phyloP scores from a whole-genome alignment of 495 filamentous ascomycete species.

The Alectoria sarmentosa region DNA sequence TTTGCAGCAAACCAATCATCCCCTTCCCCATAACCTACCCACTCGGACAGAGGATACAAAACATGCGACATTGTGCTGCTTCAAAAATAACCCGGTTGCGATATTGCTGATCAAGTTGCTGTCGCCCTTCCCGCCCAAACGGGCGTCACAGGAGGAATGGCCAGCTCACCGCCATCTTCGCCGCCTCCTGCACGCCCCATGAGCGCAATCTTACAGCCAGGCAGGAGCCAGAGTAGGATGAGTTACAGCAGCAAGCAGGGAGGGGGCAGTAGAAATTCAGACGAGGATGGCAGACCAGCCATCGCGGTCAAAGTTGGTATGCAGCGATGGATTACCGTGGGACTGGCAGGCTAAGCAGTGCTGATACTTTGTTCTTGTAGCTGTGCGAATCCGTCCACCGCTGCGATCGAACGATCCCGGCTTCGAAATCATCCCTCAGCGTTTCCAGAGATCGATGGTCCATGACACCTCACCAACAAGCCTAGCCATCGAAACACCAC shows the following conservation, averaged over 20 bases:
- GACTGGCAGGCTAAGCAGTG: conserved; percentile 27
- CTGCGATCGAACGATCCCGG: conserved; percentile 79
- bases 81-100: conserved; percentile 1
- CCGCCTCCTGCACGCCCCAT: conserved; percentile 66
- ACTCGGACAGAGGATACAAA: conserved; percentile 10
- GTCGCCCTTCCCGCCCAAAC: conserved; percentile 16
- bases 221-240: conserved; percentile 81
- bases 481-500: conserved; percentile 79
- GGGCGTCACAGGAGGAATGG: conserved; percentile 33
- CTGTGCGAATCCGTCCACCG: conserved; percentile 90
- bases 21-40: background rate
- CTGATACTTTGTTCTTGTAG: conserved; percentile 38
- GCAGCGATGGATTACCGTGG: conserved; percentile 18
- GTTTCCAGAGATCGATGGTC: conserved; percentile 90
- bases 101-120: conserved; percentile 9
- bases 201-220: conserved; percentile 77
- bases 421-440: conserved; percentile 88
- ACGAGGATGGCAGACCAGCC: conserved; percentile 80
- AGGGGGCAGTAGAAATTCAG: conserved; percentile 78
- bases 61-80: conserved; percentile 14
- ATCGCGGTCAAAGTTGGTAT: conserved; percentile 94
- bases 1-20: conserved; percentile 16
- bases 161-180: conserved; percentile 52
- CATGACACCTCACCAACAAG: conserved; percentile 80
- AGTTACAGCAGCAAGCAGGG: conserved; percentile 76